phyloP scores from a whole-genome alignment of 495 filamentous ascomycete genomes.

The Rhypophila decipiens region DNA sequence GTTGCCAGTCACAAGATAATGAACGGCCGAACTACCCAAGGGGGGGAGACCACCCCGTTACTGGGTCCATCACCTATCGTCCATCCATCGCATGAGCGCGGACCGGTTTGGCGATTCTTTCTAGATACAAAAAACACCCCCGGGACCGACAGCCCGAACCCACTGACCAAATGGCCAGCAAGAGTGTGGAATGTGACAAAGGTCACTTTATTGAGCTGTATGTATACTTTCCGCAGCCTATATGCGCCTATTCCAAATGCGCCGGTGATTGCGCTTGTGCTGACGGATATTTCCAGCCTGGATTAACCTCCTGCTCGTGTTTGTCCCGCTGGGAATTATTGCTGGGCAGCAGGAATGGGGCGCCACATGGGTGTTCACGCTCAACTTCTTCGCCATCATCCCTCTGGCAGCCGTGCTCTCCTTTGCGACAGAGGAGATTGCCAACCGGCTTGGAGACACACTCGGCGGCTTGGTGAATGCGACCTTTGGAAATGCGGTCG shows the following conservation, averaged over 20 bases:
- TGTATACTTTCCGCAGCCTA: constrained; percentile 17
- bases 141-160: constrained; percentile 40
- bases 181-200: constrained; percentile 45
- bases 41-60: constrained; percentile 4
- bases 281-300: constrained; percentile 43
- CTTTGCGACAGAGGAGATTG: constrained; percentile 92
- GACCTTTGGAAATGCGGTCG: constrained; percentile 97
- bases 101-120: constrained; percentile 33
- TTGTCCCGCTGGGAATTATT: constrained; percentile 84
- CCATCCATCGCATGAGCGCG: constrained; percentile 2
- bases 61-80: constrained; percentile 5
- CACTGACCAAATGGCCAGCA: constrained; percentile 53
- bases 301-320: constrained; percentile 80
- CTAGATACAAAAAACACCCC: constrained; percentile 38
- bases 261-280: constrained; percentile 1
- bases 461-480: constrained; percentile 91
- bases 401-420: constrained; percentile 87
- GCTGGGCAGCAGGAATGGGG: constrained; percentile 67
- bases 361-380: constrained; percentile 68
- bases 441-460: constrained; percentile 77
- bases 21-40: constrained; percentile 1
- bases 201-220: constrained; percentile 49
- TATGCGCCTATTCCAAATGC: background rate
- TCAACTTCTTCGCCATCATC: constrained; percentile 96
- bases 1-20: constrained; percentile 4